Base-by-base conservation (phyloP, 495 filamentous ascomycete species). In the Neurospora sublineolata region DNA sequence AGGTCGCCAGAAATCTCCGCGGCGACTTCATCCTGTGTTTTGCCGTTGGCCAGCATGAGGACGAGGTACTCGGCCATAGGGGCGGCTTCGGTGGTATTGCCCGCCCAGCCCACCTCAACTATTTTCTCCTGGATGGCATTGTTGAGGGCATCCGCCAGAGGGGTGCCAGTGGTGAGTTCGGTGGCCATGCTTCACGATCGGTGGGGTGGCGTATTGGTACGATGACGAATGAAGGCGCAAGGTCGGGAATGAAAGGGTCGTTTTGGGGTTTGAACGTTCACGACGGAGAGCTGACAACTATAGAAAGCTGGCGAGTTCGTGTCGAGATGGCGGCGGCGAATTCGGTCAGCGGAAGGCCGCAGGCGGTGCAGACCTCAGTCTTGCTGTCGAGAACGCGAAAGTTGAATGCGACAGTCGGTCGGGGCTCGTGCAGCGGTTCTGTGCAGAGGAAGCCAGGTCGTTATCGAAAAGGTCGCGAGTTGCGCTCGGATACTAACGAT, bases 61-160 rank as follows among this genome's bases (percentile, higher is more conserved):
- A 97, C 91, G 73, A 99, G 94, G 79, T 97, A 99, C 81, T 99
- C 95, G 52, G 93, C 90, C 71, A 99, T 86, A 14, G 93, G 91
- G 18, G 91, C 89, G 76, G 93, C 94, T 77, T 94, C 92, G 73
- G 87, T 85, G 71, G 89, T 90, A 52, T 90, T 91, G 60, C 90
- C 88, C 58, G 88, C 92, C 95, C 94, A 97, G 71, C 93, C 94
- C 71, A 94, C 90, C 80, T 99, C 94, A n/a, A 93, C 89, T 75
- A 99, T 82, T 82, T 97, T 97, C n/a, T 92, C 90, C 79, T 94
- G 92, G 69, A 97, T 92, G 46, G 87, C 90, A 80, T 83, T 84
- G 77, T 89, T 91, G 60, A 99, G 86, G 39, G 92, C 90, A 71
- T 92, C 88, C 72, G 93, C 93, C 70, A 98, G 84, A 27, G 93